These are phyloP conservation scores for Gremmenia infestans DNA, from an alignment of 2,329 filamentous ascomycete genomes.

Conservation along the genomic window DNA sequence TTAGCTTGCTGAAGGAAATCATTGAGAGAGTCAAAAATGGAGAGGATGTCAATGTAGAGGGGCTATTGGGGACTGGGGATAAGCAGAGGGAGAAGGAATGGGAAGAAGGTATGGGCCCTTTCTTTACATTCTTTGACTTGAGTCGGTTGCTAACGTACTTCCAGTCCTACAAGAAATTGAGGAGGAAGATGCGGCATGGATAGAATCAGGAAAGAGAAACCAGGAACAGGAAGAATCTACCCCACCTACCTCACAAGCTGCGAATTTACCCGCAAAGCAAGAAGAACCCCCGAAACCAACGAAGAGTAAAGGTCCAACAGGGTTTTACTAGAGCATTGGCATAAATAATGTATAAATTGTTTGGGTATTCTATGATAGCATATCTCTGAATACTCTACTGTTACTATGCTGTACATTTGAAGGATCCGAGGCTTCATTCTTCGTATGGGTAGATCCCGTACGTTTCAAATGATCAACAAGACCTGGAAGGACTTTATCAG, in stretches of 20 bases:
- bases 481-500: conserved; percentile 52
- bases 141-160: background rate
- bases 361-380: conserved; percentile 45
- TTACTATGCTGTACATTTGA: conserved; percentile 21
- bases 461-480: conserved; percentile 46
- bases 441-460: conserved; percentile 24
- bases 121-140: background rate
- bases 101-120: conserved; percentile 64
- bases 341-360: conserved; percentile 22
- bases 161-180: conserved; percentile 63
- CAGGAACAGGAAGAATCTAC: conserved; percentile 13
- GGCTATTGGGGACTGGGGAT: conserved; percentile 73
- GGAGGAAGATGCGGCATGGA: conserved; percentile 50
- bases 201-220: conserved; percentile 23
- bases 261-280: conserved; percentile 1
- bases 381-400: conserved; percentile 49
- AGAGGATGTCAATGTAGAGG: conserved; percentile 81
- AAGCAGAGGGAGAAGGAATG: conserved; percentile 72
- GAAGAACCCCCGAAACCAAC: conserved; percentile 8
- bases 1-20: conserved; percentile 70
- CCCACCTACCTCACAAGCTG: background rate
- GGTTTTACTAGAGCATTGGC: conserved; percentile 26
- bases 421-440: conserved; percentile 27
- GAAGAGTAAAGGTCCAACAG: conserved; percentile 26
- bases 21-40: conserved; percentile 65